A percentile compares a stretch with the other conserved stretches of the same genome.
These are phyloP conservation scores for Thinopyrum elongatum DNA, from an alignment of 176 grass and related monocot genomes.

Conservation along the genomic window DNA sequence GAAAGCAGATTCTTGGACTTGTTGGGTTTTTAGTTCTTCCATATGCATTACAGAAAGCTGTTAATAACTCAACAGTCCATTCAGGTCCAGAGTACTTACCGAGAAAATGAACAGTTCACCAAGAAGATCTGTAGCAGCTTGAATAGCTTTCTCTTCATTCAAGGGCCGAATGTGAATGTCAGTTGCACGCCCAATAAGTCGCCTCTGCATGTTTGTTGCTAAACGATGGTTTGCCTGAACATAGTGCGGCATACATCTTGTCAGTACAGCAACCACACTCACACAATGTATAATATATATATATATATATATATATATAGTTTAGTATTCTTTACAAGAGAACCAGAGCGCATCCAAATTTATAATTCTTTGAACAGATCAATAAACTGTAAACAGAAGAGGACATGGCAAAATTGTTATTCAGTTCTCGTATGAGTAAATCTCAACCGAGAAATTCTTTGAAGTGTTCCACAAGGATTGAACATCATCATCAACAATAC, in stretches of 20 bases:
- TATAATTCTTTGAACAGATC: not conserved
- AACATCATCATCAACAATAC: not conserved
- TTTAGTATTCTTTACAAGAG: not conserved
- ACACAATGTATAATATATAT: not conserved
- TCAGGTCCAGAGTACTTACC: conserved; percentile 22
- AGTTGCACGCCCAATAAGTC: conserved; percentile 74
- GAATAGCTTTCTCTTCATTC: conserved; percentile 93
- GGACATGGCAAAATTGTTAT: not conserved
- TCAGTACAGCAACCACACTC: not conserved
- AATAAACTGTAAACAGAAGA: not conserved
- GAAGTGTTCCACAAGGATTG: not conserved
- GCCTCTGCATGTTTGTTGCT: conserved; percentile 87
- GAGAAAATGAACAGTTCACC: conserved; percentile 88
- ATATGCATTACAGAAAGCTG: not conserved
- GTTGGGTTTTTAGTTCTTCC: not conserved
- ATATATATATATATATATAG: not conserved
- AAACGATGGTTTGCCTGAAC: conserved; percentile 82
- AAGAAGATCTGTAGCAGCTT: conserved; percentile 85
- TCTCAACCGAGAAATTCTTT: conserved; percentile 2
- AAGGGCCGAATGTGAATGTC: conserved; percentile 71
- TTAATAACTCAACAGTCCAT: not conserved
- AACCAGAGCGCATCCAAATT: not conserved
- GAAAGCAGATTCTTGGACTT: not conserved
- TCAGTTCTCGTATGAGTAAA: not conserved
- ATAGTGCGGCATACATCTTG: conserved; percentile 20